Conservation (phyloP, 2,329 filamentous ascomycete genomes). For the Sporothrix brunneoviolacea region DNA sequence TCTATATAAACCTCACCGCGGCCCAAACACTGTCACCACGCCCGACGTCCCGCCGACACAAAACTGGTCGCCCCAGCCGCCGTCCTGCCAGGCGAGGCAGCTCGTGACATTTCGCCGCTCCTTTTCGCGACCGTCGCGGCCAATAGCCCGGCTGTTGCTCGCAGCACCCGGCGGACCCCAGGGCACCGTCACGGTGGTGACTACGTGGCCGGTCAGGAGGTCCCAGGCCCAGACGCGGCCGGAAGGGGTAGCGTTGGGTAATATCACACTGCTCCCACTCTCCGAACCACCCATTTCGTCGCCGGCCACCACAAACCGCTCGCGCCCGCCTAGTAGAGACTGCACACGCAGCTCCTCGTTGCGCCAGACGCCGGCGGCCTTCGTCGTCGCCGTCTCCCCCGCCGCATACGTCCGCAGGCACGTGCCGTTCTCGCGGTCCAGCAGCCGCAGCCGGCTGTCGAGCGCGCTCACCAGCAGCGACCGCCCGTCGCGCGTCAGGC, state of each 20-base stretch:
- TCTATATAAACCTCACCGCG: neutral
- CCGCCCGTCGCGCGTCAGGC: slow-evolving; percentile 63
- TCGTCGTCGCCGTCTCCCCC: slow-evolving; percentile 18
- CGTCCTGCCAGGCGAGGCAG: slow-evolving; percentile 56
- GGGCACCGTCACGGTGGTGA: slow-evolving; percentile 53
- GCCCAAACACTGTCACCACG: slow-evolving; percentile 56
- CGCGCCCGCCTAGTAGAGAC: slow-evolving; percentile 66
- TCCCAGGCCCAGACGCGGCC: slow-evolving; percentile 78
- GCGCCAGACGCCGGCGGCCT: slow-evolving; percentile 30
- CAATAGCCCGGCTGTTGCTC: slow-evolving; percentile 44
- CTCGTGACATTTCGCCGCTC: slow-evolving; percentile 53
- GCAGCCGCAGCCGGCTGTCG: slow-evolving; percentile 69
- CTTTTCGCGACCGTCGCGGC: slow-evolving; percentile 55
- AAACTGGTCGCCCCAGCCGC: slow-evolving; percentile 57
- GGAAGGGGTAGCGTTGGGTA: slow-evolving; percentile 32
- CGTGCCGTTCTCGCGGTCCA: slow-evolving; percentile 70
- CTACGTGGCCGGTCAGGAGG: slow-evolving; percentile 63
- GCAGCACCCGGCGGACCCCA: slow-evolving; percentile 42
- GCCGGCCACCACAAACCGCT: slow-evolving; percentile 72
- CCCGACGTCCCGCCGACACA: slow-evolving; percentile 60
- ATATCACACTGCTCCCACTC: too few relatives aligned
- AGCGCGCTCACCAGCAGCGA: slow-evolving; percentile 68
- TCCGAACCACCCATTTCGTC: slow-evolving; percentile 55
- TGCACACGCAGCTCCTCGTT: slow-evolving; percentile 71
- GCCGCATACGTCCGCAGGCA: slow-evolving; percentile 66